Conservation (phyloP, 2,329 filamentous ascomycete genomes). For the Zymoseptoria pseudotritici region DNA sequence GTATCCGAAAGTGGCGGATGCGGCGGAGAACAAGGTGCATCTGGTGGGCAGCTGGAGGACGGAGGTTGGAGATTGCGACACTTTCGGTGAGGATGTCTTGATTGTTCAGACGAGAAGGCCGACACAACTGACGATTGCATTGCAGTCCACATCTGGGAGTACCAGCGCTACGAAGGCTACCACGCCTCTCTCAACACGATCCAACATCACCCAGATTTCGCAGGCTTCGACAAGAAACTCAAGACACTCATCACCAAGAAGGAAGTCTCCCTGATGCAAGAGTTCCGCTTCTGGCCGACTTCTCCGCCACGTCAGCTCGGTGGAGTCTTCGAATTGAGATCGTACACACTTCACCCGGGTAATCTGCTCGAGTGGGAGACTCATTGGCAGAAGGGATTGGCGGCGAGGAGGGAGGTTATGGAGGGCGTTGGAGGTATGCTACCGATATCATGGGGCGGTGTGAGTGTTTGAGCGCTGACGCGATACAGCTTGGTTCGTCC, state of each 20-base stretch:
- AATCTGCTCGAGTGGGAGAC: constrained; percentile 98
- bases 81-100: constrained; percentile 61
- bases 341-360: constrained; percentile 91
- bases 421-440: constrained; percentile 52
- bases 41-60: constrained; percentile 97
- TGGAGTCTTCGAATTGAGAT: constrained; percentile 89
- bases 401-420: constrained; percentile 92
- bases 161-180: constrained; percentile 93
- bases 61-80: constrained; percentile 94
- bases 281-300: constrained; percentile 99
- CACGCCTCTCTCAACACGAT: constrained; percentile 86
- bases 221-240: constrained; percentile 75
- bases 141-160: constrained; percentile 99
- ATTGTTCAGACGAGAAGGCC: too few relatives aligned
- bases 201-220: constrained; percentile 71
- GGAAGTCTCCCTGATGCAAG: constrained; percentile 90
- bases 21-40: constrained; percentile 86
- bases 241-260: constrained; percentile 79
- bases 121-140: too few relatives aligned
- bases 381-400: constrained; percentile 88
- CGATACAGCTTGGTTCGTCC: constrained; percentile 88
- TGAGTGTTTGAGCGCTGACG: constrained; percentile 1
- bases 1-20: constrained; percentile 83
- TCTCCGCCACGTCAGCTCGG: constrained; percentile 82
- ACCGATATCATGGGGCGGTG: not conserved